Base-by-base conservation (phyloP, 2,329 filamentous ascomycete species). In the Exophiala viscosa region DNA sequence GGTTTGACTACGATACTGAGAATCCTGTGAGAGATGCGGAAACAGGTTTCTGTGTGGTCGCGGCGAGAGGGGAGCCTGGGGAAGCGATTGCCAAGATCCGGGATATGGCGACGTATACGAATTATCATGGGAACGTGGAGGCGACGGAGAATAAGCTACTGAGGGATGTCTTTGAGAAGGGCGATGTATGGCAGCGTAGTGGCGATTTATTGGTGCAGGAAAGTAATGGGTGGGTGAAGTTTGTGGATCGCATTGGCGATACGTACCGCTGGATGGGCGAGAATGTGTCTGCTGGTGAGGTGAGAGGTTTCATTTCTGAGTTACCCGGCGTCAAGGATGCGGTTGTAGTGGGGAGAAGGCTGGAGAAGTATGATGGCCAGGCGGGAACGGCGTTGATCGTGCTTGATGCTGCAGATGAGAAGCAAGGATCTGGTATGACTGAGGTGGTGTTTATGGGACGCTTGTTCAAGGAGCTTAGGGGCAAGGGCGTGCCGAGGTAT, bases 231-330 rank as follows among this genome's bases (percentile, higher is more conserved):
- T 77, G 85, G 3, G 80, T 84, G 65, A 93, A 78, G 74, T 96
- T 96, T 71, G 82, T 84, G 50, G 90, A 96, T 58, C 70, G 77
- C 3, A 70, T 79, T 44, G 77, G 77, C 15, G 77, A 80, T 57
- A 80, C 77, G 0, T 80, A 76, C 63, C 67, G 77, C 5, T 80
- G 77, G 77, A 77, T 93, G 73, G 84, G 84, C 50, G 87, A 92
- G 69, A 92, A 92, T 62, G 86, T 91, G 1, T 88, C 86, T 2
- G 90, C 88, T 0, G 83, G 80, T 45, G 90, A 95, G 67, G 90
- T 95, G 13, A 80, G 85, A 14, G 82, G 89, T 63, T 81, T 82
- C 0, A 69, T 95, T 0, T 84, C 87, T 10, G 70, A 75, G 0
- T 84, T 91, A 64, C 73, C 83, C 0, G 73, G 75, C 1, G 76